phyloP scores from a whole-genome alignment of 2,329 filamentous ascomycete genomes.

The Tolypocladium cylindrosporum region DNA sequence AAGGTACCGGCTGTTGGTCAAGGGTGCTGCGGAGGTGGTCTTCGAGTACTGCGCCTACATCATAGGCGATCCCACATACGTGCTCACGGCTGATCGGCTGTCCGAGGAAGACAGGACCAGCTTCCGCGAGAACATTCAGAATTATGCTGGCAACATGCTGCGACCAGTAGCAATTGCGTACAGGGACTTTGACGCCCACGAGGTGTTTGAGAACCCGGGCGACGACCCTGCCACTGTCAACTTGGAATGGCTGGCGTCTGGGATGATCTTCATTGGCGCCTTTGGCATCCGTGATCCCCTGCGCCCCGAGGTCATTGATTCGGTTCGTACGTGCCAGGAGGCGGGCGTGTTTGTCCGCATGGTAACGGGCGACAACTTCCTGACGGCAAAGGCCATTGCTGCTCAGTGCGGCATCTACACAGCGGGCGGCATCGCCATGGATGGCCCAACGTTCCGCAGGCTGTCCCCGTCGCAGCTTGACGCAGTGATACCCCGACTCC shows the following conservation, averaged over 20 bases:
- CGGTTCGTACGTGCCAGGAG: constrained; percentile 50
- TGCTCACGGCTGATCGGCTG: constrained; percentile 16
- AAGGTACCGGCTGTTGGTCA: constrained; percentile 41
- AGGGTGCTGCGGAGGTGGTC: constrained; percentile 48
- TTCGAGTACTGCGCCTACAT: constrained; percentile 32
- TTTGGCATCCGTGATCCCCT: constrained; percentile 63
- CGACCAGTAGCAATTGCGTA: constrained; percentile 69
- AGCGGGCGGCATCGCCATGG: constrained; percentile 58
- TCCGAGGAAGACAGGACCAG: constrained; percentile 19
- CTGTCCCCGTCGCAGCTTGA: constrained; percentile 36
- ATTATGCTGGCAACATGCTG: constrained; percentile 58
- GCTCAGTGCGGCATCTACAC: constrained; percentile 30
- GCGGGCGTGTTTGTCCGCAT: constrained; percentile 60
- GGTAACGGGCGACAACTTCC: constrained; percentile 40
- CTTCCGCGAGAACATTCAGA: constrained; percentile 22
- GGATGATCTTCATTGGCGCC: constrained; percentile 33
- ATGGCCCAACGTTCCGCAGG: constrained; percentile 45
- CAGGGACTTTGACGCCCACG: constrained; percentile 61
- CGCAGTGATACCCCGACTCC: constrained; percentile 49
- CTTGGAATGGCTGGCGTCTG: constrained; percentile 32
- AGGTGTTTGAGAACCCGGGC: constrained; percentile 42
- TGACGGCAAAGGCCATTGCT: constrained; percentile 34
- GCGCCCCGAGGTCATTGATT: constrained; percentile 49
- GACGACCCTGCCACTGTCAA: constrained; percentile 24
- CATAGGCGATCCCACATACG: constrained; percentile 33